Percentiles rank a stretch among this genome's conserved stretches.
Evolutionary conservation across 148 eudicot genomes (phyloP).

Genomic region (Fagopyrum tataricum): DNA sequence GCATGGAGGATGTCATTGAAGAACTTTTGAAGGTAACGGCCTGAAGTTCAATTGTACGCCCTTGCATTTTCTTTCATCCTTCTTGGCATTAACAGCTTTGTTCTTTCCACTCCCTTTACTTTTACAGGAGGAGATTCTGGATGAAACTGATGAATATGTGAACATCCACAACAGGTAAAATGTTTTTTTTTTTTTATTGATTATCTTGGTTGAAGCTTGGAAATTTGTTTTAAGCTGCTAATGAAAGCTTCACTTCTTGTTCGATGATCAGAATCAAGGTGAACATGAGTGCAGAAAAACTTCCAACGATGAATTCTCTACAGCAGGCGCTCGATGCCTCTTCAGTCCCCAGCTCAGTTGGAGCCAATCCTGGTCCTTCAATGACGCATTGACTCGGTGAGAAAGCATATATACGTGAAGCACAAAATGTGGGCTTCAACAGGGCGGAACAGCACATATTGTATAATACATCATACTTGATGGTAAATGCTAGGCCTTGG

Average conservation of each 20-base stretch:
- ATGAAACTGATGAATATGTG: conserved; percentile 96
- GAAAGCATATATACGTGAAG: no score
- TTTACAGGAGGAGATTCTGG: conserved; percentile 89
- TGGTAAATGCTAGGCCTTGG: conserved; percentile 13
- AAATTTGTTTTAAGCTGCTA: not conserved
- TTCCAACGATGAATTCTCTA: conserved; percentile 27
- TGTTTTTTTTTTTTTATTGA: not conserved
- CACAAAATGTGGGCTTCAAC: not conserved
- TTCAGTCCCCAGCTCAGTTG: conserved; percentile 12
- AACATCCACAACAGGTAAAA: conserved; percentile 87
- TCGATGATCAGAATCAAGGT: conserved; percentile 70
- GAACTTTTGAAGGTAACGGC: conserved; percentile 86
- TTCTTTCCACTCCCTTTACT: conserved; percentile 1
- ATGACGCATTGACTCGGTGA: not conserved
- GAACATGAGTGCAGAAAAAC: conserved; percentile 78
- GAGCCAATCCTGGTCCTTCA: not conserved
- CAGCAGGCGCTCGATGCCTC: conserved; percentile 23
- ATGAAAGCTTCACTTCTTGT: not conserved
- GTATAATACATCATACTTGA: not conserved
- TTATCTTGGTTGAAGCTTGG: not conserved
- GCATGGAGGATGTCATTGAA: conserved; percentile 96
- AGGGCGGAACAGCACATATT: not conserved
- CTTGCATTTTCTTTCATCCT: not conserved
- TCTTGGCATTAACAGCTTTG: conserved; percentile 9
- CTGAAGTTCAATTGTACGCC: not conserved